Percentiles rank a stretch among this genome's conserved stretches.
phyloP scores from a whole-genome alignment of 179 eudicot species.

The Corrigiola litoralis region DNA sequence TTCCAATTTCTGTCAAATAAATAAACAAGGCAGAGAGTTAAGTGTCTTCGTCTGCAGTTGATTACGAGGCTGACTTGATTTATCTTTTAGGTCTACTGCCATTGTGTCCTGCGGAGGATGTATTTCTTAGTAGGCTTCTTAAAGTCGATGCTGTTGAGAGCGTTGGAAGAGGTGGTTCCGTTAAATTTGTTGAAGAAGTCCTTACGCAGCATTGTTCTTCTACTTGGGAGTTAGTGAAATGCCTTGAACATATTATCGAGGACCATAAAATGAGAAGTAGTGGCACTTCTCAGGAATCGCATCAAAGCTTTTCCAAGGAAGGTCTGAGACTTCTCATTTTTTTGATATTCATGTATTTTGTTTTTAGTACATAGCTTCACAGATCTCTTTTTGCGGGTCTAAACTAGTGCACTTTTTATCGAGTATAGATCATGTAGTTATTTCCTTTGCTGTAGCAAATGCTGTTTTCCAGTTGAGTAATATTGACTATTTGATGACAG shows the following conservation, averaged over 20 bases:
- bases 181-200: constrained; percentile 45
- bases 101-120: constrained; percentile 70
- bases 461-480: constrained; percentile 32
- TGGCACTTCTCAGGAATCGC: constrained; percentile 41
- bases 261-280: constrained; percentile 41
- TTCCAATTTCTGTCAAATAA: no score
- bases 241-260: constrained; percentile 53
- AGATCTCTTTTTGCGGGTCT: neutral
- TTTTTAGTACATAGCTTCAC: neutral
- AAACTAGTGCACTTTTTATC: neutral
- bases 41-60: constrained; percentile 1
- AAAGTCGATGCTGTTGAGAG: constrained; percentile 40
- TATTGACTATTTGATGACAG: constrained; percentile 56
- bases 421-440: neutral
- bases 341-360: neutral
- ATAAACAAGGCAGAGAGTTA: no score
- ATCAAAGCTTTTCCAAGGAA: constrained; percentile 53
- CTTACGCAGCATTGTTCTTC: constrained; percentile 55
- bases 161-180: constrained; percentile 29
- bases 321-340: constrained; percentile 32
- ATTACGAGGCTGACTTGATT: constrained; percentile 1
- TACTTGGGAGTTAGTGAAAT: constrained; percentile 49
- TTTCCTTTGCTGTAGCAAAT: constrained; percentile 41
- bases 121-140: constrained; percentile 73
- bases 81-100: constrained; percentile 45